Conservation (phyloP, 2,329 filamentous ascomycete genomes). For the Botrytis fabae region DNA sequence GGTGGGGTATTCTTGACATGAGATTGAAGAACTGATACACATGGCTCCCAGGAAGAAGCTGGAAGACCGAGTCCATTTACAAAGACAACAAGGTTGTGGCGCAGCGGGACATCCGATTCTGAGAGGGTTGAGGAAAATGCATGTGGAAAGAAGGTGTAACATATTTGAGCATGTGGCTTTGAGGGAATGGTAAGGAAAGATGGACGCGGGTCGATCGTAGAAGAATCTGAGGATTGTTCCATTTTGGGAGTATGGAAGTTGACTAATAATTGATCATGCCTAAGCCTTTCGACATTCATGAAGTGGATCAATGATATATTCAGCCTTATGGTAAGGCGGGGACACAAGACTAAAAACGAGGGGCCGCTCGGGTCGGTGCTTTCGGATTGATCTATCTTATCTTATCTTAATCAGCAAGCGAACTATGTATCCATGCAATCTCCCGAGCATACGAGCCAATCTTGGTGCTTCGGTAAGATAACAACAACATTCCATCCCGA, state of each 20-base stretch:
- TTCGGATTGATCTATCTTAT: conserved; percentile 2
- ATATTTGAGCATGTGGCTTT: conserved; percentile 39
- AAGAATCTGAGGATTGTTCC: neutral
- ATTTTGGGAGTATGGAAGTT: neutral
- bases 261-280: neutral
- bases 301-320: conserved; percentile 5
- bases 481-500: conserved; percentile 3
- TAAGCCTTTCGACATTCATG: neutral
- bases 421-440: neutral
- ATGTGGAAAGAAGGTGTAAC: conserved; percentile 35
- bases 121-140: conserved; percentile 27
- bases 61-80: conserved; percentile 41
- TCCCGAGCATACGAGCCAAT: neutral
- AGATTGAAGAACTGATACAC: conserved; percentile 35
- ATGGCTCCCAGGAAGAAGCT: conserved; percentile 35
- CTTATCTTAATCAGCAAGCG: conserved; percentile 12
- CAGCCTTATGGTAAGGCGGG: conserved; percentile 10
- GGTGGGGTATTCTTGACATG: conserved; percentile 32
- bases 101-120: conserved; percentile 10
- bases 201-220: conserved; percentile 2
- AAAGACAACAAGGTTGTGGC: conserved; percentile 36
- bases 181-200: conserved; percentile 34
- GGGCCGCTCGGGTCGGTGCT: neutral
- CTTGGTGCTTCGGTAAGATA: conserved; percentile 14
- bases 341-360: neutral